Percentiles rank a stretch among this genome's conserved stretches.
Evolutionary conservation across 441 rosid genomes (phyloP).

Genomic region (Populus hybrid): DNA sequence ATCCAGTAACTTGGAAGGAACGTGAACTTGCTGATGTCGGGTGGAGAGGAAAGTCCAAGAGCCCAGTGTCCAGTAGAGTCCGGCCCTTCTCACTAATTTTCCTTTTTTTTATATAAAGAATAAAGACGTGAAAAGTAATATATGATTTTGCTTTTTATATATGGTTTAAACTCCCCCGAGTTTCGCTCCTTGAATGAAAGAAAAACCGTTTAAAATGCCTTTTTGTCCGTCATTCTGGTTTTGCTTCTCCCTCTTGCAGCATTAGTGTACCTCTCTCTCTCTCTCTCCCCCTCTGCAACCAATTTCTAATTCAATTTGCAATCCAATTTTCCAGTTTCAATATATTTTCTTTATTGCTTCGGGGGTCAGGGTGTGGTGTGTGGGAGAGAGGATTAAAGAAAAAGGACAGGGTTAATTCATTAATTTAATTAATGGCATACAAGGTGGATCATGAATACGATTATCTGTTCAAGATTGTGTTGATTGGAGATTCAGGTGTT

Average conservation of each 20-base stretch:
- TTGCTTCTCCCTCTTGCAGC: not conserved
- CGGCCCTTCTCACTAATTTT: not conserved
- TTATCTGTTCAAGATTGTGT: too few species aligned
- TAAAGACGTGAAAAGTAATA: not conserved
- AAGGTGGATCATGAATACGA: not conserved
- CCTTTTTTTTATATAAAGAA: not conserved
- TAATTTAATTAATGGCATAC: not conserved
- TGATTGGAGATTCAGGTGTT: too few species aligned
- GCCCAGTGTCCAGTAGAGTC: not conserved
- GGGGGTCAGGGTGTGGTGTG: not conserved
- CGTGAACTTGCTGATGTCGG: not conserved
- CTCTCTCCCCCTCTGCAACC: not conserved
- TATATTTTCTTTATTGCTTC: not conserved
- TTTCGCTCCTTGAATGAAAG: not conserved
- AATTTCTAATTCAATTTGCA: not conserved
- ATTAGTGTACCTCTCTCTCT: not conserved
- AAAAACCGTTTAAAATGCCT: not conserved
- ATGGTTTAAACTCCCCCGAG: not conserved
- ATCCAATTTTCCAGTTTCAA: not conserved
- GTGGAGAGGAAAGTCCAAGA: not conserved
- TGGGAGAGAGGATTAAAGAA: not conserved
- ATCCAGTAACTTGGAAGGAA: not conserved
- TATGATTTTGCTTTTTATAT: not conserved
- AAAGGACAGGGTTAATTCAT: not conserved
- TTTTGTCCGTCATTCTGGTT: not conserved